A percentile compares a stretch with the other conserved stretches of the same genome.
phyloP scores from a whole-genome alignment of 1,284 basidiomycete species.

The Irpex sp. region DNA sequence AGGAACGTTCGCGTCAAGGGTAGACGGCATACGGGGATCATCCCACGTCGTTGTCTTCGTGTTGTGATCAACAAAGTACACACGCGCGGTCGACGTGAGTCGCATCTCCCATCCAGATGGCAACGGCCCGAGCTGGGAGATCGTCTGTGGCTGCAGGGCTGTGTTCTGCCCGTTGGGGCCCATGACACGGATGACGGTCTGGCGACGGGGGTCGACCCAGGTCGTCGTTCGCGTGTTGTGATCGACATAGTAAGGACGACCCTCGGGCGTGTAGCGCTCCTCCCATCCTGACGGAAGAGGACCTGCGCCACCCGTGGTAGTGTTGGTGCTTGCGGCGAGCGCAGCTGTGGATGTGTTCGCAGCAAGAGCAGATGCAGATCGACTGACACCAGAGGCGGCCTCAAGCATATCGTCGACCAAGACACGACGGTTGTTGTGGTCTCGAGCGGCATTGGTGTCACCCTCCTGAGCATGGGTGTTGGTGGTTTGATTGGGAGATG shows the following conservation, averaged over 20 bases:
- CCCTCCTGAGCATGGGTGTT: conserved; percentile 43
- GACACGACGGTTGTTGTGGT: conserved; percentile 51
- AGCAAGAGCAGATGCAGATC: conserved; percentile 25
- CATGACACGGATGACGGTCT: conserved; percentile 75
- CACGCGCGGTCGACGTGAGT: conserved; percentile 86
- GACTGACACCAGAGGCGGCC: conserved; percentile 28
- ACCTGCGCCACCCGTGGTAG: conserved; percentile 49
- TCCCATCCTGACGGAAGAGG: conserved; percentile 97
- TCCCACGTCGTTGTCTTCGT: conserved; percentile 97
- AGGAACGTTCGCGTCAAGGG: conserved; percentile 90
- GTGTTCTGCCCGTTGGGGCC: conserved; percentile 71
- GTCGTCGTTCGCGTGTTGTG: conserved; percentile 96
- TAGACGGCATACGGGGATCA: conserved; percentile 83
- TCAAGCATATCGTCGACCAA: conserved; percentile 64
- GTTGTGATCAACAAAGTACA: conserved; percentile 97
- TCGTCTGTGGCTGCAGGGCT: conserved; percentile 76
- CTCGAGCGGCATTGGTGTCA: conserved; percentile 51
- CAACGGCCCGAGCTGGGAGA: conserved; percentile 89
- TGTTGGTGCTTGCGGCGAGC: conserved; percentile 30
- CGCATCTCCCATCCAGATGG: conserved; percentile 99
- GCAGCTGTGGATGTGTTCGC: conserved; percentile 32
- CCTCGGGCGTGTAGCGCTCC: conserved; percentile 96
- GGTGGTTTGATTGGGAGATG: conserved; percentile 38
- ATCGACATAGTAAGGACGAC: conserved; percentile 96
- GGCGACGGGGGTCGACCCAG: conserved; percentile 95